Percentiles rank a stretch among this genome's conserved stretches.
Evolutionary conservation across 495 filamentous ascomycete genomes (phyloP).

Genomic region (Daldinia loculata): DNA sequence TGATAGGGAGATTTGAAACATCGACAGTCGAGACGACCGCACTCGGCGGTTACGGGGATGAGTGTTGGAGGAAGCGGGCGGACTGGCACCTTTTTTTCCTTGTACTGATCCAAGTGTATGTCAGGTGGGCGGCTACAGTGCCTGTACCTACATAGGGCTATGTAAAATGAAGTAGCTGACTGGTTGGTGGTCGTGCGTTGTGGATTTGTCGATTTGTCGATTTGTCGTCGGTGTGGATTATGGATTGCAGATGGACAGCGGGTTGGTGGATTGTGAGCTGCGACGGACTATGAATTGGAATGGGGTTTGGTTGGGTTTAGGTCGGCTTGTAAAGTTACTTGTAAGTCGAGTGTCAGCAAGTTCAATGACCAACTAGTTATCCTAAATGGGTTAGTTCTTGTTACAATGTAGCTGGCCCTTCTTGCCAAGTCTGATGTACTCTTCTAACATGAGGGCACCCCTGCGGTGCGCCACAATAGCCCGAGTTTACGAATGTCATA

Average conservation of each 20-base stretch:
- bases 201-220: constrained; percentile 27
- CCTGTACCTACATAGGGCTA: constrained; percentile 34
- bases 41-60: constrained; percentile 30
- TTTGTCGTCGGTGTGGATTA: constrained; percentile 25
- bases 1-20: constrained; percentile 38
- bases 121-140: constrained; percentile 35
- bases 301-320: constrained; percentile 32
- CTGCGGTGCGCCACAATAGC: too few species aligned
- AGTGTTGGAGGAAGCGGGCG: constrained; percentile 12
- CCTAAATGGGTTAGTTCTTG: constrained; percentile 32
- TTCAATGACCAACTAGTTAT: constrained; percentile 30
- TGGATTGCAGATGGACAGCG: not conserved
- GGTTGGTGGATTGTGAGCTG: constrained; percentile 24
- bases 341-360: not conserved
- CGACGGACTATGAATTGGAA: constrained; percentile 19
- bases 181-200: constrained; percentile 18
- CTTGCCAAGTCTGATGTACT: constrained; percentile 16
- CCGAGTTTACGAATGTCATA: too few species aligned
- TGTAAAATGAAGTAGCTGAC: constrained; percentile 11
- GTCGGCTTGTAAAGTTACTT: constrained; percentile 10
- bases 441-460: constrained; percentile 5
- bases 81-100: constrained; percentile 25
- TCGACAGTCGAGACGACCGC: constrained; percentile 26
- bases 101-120: constrained; percentile 14
- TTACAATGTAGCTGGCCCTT: constrained; percentile 37